Conservation (phyloP, 2,329 filamentous ascomycete species). For the Sporothrix luriei region DNA sequence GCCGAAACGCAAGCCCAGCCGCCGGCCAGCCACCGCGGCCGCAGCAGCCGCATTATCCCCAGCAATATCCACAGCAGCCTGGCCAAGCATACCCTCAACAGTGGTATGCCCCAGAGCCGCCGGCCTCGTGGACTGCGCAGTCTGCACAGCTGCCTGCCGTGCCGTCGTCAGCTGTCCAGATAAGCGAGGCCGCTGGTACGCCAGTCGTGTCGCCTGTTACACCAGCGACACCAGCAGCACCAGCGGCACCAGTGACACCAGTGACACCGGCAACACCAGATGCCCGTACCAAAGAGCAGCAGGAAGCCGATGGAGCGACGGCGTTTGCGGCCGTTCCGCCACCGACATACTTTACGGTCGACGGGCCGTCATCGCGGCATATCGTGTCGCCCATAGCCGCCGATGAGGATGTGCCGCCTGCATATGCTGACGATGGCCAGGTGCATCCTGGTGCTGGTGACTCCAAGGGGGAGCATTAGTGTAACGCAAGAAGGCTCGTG, state of each 20-base stretch:
- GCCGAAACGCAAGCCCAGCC: constrained; percentile 42
- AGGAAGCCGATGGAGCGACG: constrained; percentile 36
- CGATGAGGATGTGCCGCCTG: constrained; percentile 40
- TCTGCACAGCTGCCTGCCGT: not conserved
- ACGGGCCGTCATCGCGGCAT: not conserved
- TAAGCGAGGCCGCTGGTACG: not conserved
- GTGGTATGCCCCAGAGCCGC: not conserved
- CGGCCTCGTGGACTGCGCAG: not conserved
- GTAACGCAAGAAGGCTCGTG: not conserved
- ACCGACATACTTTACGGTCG: constrained; percentile 38
- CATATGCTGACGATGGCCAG: constrained; percentile 39
- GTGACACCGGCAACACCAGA: not conserved
- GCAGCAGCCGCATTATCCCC: not conserved
- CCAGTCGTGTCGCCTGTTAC: not conserved
- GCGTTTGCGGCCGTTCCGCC: constrained; percentile 37
- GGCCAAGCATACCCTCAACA: not conserved
- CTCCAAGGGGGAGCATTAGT: constrained; percentile 18
- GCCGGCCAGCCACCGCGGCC: constrained; percentile 21
- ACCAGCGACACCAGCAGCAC: not conserved
- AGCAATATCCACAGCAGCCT: not conserved
- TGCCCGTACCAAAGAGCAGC: constrained; percentile 32
- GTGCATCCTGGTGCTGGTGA: constrained; percentile 36
- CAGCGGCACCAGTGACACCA: not conserved
- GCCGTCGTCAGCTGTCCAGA: not conserved
- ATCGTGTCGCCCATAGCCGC: not conserved